A percentile compares a stretch with the other conserved stretches of the same genome.
phyloP scores from a whole-genome alignment of 1,139 yeast genomes.

The Yamadazyma diospyri region DNA sequence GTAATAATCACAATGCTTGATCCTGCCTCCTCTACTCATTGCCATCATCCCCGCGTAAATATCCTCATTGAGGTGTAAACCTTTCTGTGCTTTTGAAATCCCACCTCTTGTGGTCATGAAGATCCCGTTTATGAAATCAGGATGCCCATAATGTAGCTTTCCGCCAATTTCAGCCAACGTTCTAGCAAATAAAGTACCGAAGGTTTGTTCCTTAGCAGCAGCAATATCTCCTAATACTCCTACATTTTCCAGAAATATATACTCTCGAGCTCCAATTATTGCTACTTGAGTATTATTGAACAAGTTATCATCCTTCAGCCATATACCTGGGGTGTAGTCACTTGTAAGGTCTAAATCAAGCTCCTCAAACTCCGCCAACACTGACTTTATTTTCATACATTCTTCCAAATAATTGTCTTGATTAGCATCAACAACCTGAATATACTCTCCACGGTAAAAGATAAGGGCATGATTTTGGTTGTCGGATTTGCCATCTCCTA shows the following conservation, averaged over 20 bases:
- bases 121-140: constrained; percentile 79
- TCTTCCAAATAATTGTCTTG: constrained; percentile 87
- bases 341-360: constrained; percentile 28
- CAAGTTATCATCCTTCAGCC: constrained; percentile 3
- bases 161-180: constrained; percentile 86
- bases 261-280: constrained; percentile 84
- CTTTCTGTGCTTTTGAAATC: constrained; percentile 82
- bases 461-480: constrained; percentile 79
- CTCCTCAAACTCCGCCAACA: constrained; percentile 79
- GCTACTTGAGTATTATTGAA: constrained; percentile 46
- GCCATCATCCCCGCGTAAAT: constrained; percentile 92
- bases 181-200: constrained; percentile 85
- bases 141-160: constrained; percentile 88
- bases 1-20: constrained; percentile 81
- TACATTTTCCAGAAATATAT: constrained; percentile 79
- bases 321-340: constrained; percentile 47
- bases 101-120: constrained; percentile 94
- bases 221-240: constrained; percentile 90
- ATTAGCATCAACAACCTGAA: constrained; percentile 84
- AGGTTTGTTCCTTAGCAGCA: constrained; percentile 91
- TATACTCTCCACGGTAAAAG: constrained; percentile 80
- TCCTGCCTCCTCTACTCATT: constrained; percentile 74
- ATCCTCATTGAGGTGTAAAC: constrained; percentile 83
- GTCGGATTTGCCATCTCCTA: constrained; percentile 90
- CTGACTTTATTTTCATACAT: constrained; percentile 75